phyloP scores from a whole-genome alignment of 805 yeast genomes.

The Wickerhamomyces canadensis region DNA sequence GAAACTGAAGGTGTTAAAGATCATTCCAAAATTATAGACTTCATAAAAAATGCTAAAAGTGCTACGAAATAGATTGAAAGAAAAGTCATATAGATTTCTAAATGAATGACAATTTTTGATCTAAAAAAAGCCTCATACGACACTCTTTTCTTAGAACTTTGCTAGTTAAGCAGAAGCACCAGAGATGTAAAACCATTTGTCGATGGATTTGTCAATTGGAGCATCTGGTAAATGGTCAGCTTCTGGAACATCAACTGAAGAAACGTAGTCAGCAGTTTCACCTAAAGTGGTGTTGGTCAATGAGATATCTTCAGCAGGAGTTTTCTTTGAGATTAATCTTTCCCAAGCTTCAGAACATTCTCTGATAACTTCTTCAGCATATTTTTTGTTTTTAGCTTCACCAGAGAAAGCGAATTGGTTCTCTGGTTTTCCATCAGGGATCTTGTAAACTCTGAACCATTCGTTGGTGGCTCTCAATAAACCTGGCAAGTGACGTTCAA shows the following conservation, averaged over 20 bases:
- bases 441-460: constrained; percentile 83
- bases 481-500: constrained; percentile 64
- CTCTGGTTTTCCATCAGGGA: constrained; percentile 75
- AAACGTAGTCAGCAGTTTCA: constrained; percentile 44
- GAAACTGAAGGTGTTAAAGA: constrained; percentile 79
- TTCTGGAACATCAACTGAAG: constrained; percentile 51
- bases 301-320: constrained; percentile 55
- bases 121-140: not conserved
- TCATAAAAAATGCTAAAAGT: constrained; percentile 47
- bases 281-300: constrained; percentile 69
- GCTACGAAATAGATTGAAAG: not conserved
- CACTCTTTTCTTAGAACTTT: not conserved
- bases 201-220: constrained; percentile 88
- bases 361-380: constrained; percentile 73
- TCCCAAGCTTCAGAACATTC: constrained; percentile 84
- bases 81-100: not conserved
- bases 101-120: not conserved
- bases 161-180: constrained; percentile 48
- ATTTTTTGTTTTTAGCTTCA: constrained; percentile 73
- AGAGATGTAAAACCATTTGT: constrained; percentile 96
- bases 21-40: constrained; percentile 48
- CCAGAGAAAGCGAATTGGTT: constrained; percentile 75
- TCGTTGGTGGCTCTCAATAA: constrained; percentile 58
- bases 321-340: constrained; percentile 56
- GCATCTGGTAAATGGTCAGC: constrained; percentile 62